Conservation (phyloP, 2,329 filamentous ascomycete species). For the Diaporthe velutina region DNA sequence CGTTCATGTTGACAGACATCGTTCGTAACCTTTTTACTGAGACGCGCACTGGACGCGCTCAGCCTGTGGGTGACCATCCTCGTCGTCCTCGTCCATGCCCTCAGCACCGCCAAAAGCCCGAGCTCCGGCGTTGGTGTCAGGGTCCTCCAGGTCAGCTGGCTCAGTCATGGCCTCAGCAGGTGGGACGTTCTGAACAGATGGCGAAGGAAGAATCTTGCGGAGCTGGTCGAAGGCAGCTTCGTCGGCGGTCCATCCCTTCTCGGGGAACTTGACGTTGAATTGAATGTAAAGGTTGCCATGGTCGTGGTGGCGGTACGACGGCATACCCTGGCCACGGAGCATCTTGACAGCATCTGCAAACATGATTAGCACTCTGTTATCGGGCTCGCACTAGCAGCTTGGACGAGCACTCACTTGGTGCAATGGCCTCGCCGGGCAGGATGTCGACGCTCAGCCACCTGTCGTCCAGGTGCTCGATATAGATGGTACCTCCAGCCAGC, state of each 20-base stretch:
- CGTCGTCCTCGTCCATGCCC: conserved; percentile 80
- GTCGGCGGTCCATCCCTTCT: conserved; percentile 77
- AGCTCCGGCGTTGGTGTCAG: conserved; percentile 78
- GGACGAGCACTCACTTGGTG: conserved; percentile 76
- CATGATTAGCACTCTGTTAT: conserved; percentile 41
- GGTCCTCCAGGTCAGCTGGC: conserved; percentile 86
- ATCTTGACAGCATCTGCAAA: conserved; percentile 86
- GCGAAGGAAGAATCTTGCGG: conserved; percentile 85
- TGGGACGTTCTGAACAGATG: conserved; percentile 71
- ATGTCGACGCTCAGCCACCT: conserved; percentile 96
- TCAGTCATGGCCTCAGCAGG: conserved; percentile 92
- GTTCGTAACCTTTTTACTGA: conserved; percentile 72
- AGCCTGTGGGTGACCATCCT: conserved; percentile 79
- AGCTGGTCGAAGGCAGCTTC: conserved; percentile 81
- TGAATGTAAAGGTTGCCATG: conserved; percentile 96
- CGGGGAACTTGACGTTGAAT: conserved; percentile 97
- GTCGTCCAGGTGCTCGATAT: conserved; percentile 96
- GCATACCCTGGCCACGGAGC: conserved; percentile 97
- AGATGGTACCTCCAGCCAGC: conserved; percentile 89
- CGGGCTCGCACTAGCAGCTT: neutral
- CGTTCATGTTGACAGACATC: neutral
- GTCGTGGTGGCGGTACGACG: conserved; percentile 94
- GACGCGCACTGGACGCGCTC: conserved; percentile 90
- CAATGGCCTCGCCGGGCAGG: conserved; percentile 92
- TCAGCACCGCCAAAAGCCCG: conserved; percentile 75